Percentiles rank a stretch among this genome's conserved stretches.
Evolutionary conservation across 2,329 filamentous ascomycete species (phyloP).

Genomic region (Fusarium pininemorale): DNA sequence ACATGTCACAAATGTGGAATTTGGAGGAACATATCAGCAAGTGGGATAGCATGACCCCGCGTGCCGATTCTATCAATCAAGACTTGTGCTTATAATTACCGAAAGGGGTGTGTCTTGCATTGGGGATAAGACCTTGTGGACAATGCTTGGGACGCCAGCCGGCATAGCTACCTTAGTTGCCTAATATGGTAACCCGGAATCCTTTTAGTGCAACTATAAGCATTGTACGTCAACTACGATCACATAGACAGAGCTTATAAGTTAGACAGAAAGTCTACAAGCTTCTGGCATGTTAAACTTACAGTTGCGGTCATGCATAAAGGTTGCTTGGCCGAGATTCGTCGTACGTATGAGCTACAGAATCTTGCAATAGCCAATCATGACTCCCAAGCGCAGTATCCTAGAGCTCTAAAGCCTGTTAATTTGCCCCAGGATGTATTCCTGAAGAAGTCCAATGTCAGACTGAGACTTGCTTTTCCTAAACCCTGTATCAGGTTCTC

Average conservation of each 20-base stretch:
- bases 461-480: background rate
- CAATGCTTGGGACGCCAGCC: background rate
- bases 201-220: background rate
- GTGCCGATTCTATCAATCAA: background rate
- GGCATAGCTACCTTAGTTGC: slow-evolving; percentile 1
- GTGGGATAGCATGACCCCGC: background rate
- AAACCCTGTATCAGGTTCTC: background rate
- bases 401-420: background rate
- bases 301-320: background rate
- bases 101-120: background rate
- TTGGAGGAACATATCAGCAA: background rate
- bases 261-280: slow-evolving; percentile 4
- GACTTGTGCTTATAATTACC: background rate
- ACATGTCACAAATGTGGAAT: background rate
- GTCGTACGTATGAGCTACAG: background rate
- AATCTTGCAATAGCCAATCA: background rate
- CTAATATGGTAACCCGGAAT: slow-evolving; percentile 30
- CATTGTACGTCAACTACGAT: too few relatives aligned
- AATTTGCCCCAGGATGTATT: background rate
- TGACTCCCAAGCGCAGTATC: background rate
- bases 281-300: background rate
- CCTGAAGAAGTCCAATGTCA: background rate
- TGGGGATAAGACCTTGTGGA: background rate
- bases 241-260: background rate
- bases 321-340: background rate